phyloP scores from a whole-genome alignment of 2,329 filamentous ascomycete species.

The Exophiala alcalophila region DNA sequence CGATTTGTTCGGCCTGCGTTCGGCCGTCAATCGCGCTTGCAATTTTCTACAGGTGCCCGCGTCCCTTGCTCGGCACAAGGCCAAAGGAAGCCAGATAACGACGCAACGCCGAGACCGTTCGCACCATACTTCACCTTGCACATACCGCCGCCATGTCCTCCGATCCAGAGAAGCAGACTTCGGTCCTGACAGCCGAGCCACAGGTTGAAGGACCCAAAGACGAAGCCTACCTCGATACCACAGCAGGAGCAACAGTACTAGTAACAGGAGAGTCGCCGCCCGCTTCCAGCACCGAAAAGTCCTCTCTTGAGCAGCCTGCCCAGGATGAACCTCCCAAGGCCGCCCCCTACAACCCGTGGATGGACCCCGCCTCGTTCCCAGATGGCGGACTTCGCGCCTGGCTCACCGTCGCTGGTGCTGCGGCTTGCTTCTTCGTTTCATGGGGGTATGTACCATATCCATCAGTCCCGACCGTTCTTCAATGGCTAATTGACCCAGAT shows the following conservation, averaged over 20 bases:
- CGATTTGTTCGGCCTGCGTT: too few species aligned
- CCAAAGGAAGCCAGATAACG: too few species aligned
- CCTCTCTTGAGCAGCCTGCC: slow-evolving; percentile 12
- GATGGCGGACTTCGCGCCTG: slow-evolving; percentile 59
- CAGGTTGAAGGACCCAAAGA: slow-evolving; percentile 1
- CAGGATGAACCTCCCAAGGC: slow-evolving; percentile 18
- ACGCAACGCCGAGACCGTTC: too few species aligned
- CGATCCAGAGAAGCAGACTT: slow-evolving; percentile 13
- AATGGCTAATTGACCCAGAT: too few species aligned
- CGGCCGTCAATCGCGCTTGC: too few species aligned
- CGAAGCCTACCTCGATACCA: background rate
- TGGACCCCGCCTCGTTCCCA: slow-evolving; percentile 53
- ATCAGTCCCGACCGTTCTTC: background rate
- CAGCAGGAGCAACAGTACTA: too few species aligned
- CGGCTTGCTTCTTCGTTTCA: slow-evolving; percentile 48
- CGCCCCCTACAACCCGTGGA: slow-evolving; percentile 23
- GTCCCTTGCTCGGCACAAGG: too few species aligned
- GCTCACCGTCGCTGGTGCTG: slow-evolving; percentile 53
- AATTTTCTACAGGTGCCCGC: too few species aligned
- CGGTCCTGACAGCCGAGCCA: slow-evolving; percentile 2
- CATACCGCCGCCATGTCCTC: slow-evolving; percentile 8
- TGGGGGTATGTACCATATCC: slow-evolving; percentile 51
- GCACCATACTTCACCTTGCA: too few species aligned
- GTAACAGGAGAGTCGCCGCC: background rate
- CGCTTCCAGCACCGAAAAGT: slow-evolving; percentile 5